Evolutionary conservation across 208 protist genomes (phyloP).

Genomic region (Phytomonas sp.): DNA sequence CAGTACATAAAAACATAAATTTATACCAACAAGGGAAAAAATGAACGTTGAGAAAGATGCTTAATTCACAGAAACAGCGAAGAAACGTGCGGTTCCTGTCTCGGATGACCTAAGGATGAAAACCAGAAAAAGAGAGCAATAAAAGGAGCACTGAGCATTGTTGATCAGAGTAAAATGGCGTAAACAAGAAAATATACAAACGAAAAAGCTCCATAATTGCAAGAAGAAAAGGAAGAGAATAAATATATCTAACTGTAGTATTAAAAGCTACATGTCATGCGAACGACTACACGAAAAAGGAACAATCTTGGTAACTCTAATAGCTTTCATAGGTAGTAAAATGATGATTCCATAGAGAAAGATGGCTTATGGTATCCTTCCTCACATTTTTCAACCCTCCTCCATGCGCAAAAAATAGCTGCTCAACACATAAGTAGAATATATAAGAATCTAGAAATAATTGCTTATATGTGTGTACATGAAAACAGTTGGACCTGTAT

Average conservation of each 20-base stretch:
- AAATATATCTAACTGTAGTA: background rate
- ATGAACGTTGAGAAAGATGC: conserved; percentile 2
- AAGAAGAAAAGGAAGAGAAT: background rate
- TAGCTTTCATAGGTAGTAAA: background rate
- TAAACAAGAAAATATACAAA: background rate
- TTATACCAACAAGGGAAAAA: conserved; percentile 11
- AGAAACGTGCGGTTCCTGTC: background rate
- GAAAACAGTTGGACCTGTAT: background rate
- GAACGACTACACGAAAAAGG: background rate
- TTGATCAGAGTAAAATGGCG: background rate
- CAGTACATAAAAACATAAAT: conserved; percentile 2
- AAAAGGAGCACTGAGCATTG: conserved; percentile 1
- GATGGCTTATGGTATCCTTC: background rate
- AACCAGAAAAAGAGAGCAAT: conserved; percentile 9
- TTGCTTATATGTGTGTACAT: background rate
- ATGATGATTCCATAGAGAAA: background rate
- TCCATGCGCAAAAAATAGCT: background rate
- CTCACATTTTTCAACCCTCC: background rate
- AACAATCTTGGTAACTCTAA: background rate
- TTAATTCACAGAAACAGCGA: background rate
- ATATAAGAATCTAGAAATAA: background rate
- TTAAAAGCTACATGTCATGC: background rate
- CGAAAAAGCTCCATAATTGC: background rate
- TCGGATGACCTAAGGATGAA: background rate
- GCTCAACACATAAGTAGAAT: background rate